Percentiles rank a stretch among this genome's conserved stretches.
Evolutionary conservation across 495 filamentous ascomycete genomes (phyloP).

Genomic region (Astrocystis sublimbata): DNA sequence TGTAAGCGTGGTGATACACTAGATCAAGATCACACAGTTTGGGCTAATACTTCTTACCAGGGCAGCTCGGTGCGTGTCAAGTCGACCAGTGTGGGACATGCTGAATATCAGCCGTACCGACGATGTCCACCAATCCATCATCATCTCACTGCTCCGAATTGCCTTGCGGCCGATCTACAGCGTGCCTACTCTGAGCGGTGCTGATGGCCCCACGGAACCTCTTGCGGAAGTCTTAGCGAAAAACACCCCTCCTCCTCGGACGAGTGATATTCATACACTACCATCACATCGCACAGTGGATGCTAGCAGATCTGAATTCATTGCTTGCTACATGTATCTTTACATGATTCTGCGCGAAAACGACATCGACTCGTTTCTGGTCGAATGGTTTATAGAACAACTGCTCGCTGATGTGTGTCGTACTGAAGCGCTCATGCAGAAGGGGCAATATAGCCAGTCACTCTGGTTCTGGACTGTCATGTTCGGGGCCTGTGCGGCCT

Average conservation of each 20-base stretch:
- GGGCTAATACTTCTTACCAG: conserved; percentile 25
- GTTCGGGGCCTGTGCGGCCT: conserved; percentile 33
- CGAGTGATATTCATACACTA: conserved; percentile 25
- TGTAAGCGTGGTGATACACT: conserved; percentile 17
- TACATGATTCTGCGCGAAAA: conserved; percentile 35
- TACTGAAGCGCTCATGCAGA: conserved; percentile 31
- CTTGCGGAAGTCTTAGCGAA: conserved; percentile 29
- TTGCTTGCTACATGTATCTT: conserved; percentile 38
- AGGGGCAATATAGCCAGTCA: conserved; percentile 30
- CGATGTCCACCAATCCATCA: conserved; percentile 33
- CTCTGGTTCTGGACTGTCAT: conserved; percentile 38
- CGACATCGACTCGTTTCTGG: conserved; percentile 31
- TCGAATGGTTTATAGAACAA: conserved; percentile 38
- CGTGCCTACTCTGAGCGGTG: conserved; percentile 25
- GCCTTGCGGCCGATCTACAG: conserved; percentile 33
- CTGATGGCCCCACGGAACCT: conserved; percentile 26
- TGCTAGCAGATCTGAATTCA: conserved; percentile 33
- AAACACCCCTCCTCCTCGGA: conserved; percentile 27
- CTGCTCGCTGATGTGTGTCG: conserved; percentile 32
- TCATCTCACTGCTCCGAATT: conserved; percentile 34
- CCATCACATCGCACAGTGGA: conserved; percentile 29
- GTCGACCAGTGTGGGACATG: conserved; percentile 34
- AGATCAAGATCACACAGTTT: not conserved
- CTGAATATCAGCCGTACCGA: conserved; percentile 34
- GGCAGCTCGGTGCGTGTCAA: conserved; percentile 33